phyloP scores from a whole-genome alignment of 192 early-diverging fungal species.

The Backusella parvicylindrica region DNA sequence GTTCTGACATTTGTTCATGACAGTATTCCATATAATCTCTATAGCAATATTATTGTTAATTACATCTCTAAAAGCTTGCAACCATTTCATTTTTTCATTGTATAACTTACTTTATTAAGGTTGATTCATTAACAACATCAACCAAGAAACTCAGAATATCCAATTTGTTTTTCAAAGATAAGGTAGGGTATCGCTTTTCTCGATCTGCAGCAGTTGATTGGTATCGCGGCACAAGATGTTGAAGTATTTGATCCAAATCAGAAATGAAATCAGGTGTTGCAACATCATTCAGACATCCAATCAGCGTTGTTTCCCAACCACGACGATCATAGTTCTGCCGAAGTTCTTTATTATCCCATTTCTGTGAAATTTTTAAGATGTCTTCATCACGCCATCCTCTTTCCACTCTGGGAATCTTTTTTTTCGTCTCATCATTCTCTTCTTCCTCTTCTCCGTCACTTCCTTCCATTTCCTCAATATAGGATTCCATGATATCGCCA shows the following conservation, averaged over 20 bases:
- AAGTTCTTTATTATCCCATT: constrained; percentile 48
- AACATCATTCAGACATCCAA: constrained; percentile 53
- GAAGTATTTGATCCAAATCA: constrained; percentile 43
- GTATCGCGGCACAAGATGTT: constrained; percentile 25
- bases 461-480: constrained; percentile 2
- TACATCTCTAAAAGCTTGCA: no score
- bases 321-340: constrained; percentile 35
- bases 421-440: not conserved
- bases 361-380: constrained; percentile 26
- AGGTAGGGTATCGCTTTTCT: constrained; percentile 22
- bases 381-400: constrained; percentile 20
- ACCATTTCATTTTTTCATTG: no score
- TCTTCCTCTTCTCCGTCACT: not conserved
- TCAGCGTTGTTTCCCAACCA: constrained; percentile 44
- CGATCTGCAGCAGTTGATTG: constrained; percentile 24
- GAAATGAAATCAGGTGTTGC: constrained; percentile 42
- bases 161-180: constrained; percentile 24
- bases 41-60: not conserved
- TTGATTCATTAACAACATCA: constrained; percentile 30
- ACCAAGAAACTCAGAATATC: constrained; percentile 25
- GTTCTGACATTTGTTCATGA: constrained; percentile 33
- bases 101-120: constrained; percentile 29
- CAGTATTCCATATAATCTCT: constrained; percentile 37
- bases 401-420: constrained; percentile 3
- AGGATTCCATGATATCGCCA: constrained; percentile 20